Base-by-base conservation (phyloP, 140 eudicot species). In the Anethum foeniculum region DNA sequence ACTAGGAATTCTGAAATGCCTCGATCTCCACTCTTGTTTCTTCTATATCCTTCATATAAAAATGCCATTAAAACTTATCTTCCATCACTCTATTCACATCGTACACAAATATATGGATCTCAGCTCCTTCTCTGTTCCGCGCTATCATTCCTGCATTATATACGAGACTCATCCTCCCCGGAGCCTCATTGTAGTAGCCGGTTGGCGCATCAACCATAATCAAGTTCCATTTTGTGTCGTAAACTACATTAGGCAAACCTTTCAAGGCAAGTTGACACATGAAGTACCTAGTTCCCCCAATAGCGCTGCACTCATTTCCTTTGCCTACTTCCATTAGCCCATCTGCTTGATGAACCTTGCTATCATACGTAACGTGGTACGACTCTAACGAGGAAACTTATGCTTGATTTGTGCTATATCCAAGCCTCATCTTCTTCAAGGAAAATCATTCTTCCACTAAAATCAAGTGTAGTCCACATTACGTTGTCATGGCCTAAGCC, bases 201-300 rank as follows among this genome's bases (percentile, higher is more conserved):
- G 93, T 89, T 12, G 93, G 93, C 9, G 93, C 93, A 65, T 87
- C 93, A 75, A 89, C 93, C 93, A 89, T 89, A 38, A 89, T 89
- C 84, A 89, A 75, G 77, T 89, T 90, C 90, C 93, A 89, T 71
- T 89, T 71, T 23, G 68, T 83, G 30, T 85, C 90, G 48, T 89
- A 87, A 67, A 89, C 89, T 32, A 68, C 86, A 32, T 79, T 71
- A 76, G 93, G 90, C 83, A 89, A 77, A 1, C 89, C 86, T 77
- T 87, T 89, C 12, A 89, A 72, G 14, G 90, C 90, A 11, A 89
- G 88, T 80, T 81, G 87, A 71, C 93, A 89, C 87, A 85, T 83
- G 0, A 90, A 89, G 52, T 87, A 86, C 68, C 86, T 81, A 1
- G 83, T 80, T 67, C 87, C 83, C 0, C 84, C 78, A 3, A 87